phyloP scores from a whole-genome alignment of 2,329 filamentous ascomycete genomes.

The Neopestalotiopsis sp. region DNA sequence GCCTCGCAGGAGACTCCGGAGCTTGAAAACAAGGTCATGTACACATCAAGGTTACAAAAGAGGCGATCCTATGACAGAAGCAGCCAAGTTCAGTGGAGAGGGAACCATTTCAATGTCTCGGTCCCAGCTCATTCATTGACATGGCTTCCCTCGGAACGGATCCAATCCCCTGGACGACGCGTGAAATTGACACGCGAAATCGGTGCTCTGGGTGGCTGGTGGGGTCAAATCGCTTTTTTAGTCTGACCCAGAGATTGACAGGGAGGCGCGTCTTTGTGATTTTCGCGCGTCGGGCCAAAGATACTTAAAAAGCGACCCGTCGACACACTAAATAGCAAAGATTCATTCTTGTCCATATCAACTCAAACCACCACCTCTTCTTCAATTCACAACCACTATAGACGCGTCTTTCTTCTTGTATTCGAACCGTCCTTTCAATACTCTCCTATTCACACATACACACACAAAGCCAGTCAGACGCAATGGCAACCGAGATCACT shows the following conservation, averaged over 20 bases:
- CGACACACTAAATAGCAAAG: constrained; percentile 15
- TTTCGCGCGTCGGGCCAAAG: constrained; percentile 12
- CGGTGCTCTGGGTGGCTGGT: constrained; percentile 6
- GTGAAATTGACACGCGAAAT: constrained; percentile 8
- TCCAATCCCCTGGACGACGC: constrained; percentile 16
- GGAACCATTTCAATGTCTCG: constrained; percentile 4
- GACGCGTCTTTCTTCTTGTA: constrained; percentile 12
- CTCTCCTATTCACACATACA: constrained; percentile 25
- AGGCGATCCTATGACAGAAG: constrained; percentile 13
- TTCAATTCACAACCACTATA: not conserved
- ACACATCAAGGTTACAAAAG: not conserved
- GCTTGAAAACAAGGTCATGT: constrained; percentile 2
- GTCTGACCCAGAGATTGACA: not conserved
- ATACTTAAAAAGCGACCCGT: constrained; percentile 17
- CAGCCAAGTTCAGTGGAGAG: constrained; percentile 13
- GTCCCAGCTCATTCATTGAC: not conserved
- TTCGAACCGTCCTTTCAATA: constrained; percentile 7
- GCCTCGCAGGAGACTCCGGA: not conserved
- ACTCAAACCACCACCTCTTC: constrained; percentile 7
- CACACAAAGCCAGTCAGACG: constrained; percentile 29
- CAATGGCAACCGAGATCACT: constrained; percentile 78
- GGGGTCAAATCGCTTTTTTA: not conserved
- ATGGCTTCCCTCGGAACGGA: not conserved
- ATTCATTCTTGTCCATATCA: constrained; percentile 16
- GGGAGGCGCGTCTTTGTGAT: constrained; percentile 18